Conservation (phyloP, 805 yeast species). For the Yamadazyma philogaea region DNA sequence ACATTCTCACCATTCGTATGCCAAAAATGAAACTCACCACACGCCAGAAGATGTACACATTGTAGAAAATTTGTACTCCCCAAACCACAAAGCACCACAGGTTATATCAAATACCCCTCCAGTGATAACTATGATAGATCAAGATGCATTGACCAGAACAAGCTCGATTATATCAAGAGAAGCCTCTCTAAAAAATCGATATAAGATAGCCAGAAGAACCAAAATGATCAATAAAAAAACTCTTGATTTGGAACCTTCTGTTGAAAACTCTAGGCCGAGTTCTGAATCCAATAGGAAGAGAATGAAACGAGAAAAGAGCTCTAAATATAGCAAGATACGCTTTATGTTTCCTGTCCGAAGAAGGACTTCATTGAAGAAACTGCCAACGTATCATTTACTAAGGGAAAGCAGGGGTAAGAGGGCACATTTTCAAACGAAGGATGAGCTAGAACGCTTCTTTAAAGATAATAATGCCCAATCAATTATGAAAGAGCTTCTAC, state of each 20-base stretch:
- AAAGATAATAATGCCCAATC: constrained; percentile 17
- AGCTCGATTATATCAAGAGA: constrained; percentile 29
- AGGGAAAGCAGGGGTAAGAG: constrained; percentile 9
- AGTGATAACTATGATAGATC: constrained; percentile 25
- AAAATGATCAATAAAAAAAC: constrained; percentile 22
- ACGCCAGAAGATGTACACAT: constrained; percentile 9
- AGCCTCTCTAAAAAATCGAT: constrained; percentile 32
- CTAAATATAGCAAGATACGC: constrained; percentile 5
- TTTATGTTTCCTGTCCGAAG: constrained; percentile 36
- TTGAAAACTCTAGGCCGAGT: constrained; percentile 6
- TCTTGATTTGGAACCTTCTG: constrained; percentile 7
- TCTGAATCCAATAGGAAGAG: constrained; percentile 7
- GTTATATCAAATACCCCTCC: constrained; percentile 17
- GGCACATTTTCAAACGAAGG: constrained; percentile 21
- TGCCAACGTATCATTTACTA: constrained; percentile 11
- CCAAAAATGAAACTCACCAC: background rate
- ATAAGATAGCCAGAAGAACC: constrained; percentile 27
- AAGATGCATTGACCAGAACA: constrained; percentile 18
- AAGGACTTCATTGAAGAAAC: constrained; percentile 28
- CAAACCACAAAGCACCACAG: background rate
- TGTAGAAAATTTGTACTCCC: constrained; percentile 5
- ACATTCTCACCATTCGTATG: too few species aligned
- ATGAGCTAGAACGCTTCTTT: constrained; percentile 22
- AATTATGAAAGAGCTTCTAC: constrained; percentile 28
- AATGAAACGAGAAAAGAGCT: constrained; percentile 1